Percentiles rank a stretch among this genome's conserved stretches.
Conservation (phyloP, 2,329 filamentous ascomycete species). For the Talaromyces sp. region DNA sequence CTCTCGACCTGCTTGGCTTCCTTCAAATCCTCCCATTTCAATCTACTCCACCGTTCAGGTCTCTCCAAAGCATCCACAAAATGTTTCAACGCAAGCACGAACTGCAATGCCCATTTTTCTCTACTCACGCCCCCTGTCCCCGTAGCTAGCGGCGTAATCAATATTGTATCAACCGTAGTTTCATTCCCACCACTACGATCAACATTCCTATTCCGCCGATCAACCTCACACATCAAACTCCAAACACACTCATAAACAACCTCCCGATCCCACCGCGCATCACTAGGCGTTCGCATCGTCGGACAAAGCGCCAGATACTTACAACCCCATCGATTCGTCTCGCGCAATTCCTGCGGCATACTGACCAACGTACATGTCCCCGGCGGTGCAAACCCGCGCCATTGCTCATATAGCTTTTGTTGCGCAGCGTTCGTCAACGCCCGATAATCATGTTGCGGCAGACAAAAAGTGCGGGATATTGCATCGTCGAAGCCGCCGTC, state of each 20-base stretch:
- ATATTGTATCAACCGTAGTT: constrained; percentile 36
- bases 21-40: constrained; percentile 35
- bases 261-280: constrained; percentile 48
- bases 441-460: constrained; percentile 41
- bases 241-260: constrained; percentile 53
- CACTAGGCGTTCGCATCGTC: constrained; percentile 47
- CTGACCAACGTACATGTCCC: constrained; percentile 48
- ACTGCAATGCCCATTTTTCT: constrained; percentile 48
- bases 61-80: constrained; percentile 45
- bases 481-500: constrained; percentile 54
- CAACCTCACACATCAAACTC: constrained; percentile 47
- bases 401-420: constrained; percentile 41
- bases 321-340: constrained; percentile 40
- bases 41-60: constrained; percentile 39
- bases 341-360: constrained; percentile 38
- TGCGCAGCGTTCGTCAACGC: constrained; percentile 47
- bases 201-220: constrained; percentile 42
- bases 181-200: neutral
- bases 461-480: constrained; percentile 46
- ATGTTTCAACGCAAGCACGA: constrained; percentile 49
- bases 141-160: constrained; percentile 52
- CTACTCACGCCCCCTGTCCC: constrained; percentile 44
- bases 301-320: constrained; percentile 48
- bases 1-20: constrained; percentile 24
- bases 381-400: constrained; percentile 48